Evolutionary conservation across 1,284 basidiomycete species (phyloP).

Genomic region (Ceratobasidium sp.): DNA sequence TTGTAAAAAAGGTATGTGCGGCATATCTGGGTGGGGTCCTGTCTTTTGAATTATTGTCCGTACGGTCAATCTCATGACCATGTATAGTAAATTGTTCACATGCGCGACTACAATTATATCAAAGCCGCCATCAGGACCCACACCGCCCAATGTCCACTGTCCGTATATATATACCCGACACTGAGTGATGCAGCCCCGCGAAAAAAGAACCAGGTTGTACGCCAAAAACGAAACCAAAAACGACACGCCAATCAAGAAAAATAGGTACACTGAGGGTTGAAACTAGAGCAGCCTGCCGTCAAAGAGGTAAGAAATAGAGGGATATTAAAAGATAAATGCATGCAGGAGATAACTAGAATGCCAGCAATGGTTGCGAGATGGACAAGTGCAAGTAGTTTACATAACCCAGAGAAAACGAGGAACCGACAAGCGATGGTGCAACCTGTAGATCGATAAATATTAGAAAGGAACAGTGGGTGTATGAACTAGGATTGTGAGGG

Average conservation of each 20-base stretch:
- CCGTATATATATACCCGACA: slow-evolving; percentile 6
- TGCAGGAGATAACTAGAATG: slow-evolving; percentile 24
- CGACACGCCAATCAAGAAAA: neutral
- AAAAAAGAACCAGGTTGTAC: neutral
- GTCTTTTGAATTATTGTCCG: neutral
- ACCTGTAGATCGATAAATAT: slow-evolving; percentile 7
- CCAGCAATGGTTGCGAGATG: slow-evolving; percentile 4
- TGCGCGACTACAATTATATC: neutral
- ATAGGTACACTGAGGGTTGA: neutral
- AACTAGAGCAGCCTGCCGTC: neutral
- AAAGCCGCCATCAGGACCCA: neutral
- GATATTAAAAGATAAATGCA: neutral
- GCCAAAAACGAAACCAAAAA: neutral
- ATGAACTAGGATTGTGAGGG: neutral
- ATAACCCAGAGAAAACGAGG: slow-evolving; percentile 11
- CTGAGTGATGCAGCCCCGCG: no score
- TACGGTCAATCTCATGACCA: no score
- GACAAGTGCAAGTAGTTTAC: slow-evolving; percentile 1
- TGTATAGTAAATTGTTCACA: neutral
- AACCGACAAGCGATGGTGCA: slow-evolving; percentile 5
- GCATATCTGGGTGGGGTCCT: neutral
- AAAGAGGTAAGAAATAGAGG: neutral
- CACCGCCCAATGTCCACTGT: neutral
- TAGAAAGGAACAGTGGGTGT: neutral
- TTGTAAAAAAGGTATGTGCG: neutral